Base-by-base conservation (phyloP, 169 alveolate genomes). In the Cryptosporidium canis region DNA sequence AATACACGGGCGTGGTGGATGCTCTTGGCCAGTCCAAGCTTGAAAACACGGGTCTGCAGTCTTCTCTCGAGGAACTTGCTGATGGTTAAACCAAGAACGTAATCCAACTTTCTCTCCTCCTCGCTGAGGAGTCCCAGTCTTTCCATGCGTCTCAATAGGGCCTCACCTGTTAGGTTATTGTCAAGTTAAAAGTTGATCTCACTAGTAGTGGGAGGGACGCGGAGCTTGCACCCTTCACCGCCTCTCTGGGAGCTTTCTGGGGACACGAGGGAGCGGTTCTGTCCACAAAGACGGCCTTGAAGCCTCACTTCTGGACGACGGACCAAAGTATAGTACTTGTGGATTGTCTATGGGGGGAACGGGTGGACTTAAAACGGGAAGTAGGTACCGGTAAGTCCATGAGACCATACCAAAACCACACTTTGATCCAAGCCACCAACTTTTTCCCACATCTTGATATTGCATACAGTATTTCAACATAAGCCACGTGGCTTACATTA, bases 1-100 rank as follows among this genome's bases (percentile, higher is more conserved):
- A 98, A 92, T 43, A 97, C 98, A 77, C 99, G 95, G 35, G 99
- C 99, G 92, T 98, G 99, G 94, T 98, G 99, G 83, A 98, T 97
- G 67, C 99, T 96, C 85, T 96, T 95, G 83, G 99, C 99, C 83
- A 96, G 91, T 45, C 98, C 98, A 63, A 94, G 93, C 95, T 97
- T 96, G 96, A 97, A 96, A 53, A 98, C 99, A 41, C 91, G 83
- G 77, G 99, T 98, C 94, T 98, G 99, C 87, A 98, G 96, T 92
- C 99, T 96, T 87, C 99, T 96, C 94, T 98, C 99, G 96, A 98
- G 93, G 95, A 98, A 94, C 95, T 98, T 97, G 90, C 97, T 94
- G 48, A 95, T 93, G 56, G 99, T 98, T 83, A 98, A 93, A 43
- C 99, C 99, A 92, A 98, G 94, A 90, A 98, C 99, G 93, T 96